These are phyloP conservation scores for Barbatosphaeria neglecta DNA, from an alignment of 495 filamentous ascomycete genomes.

Conservation along the genomic window DNA sequence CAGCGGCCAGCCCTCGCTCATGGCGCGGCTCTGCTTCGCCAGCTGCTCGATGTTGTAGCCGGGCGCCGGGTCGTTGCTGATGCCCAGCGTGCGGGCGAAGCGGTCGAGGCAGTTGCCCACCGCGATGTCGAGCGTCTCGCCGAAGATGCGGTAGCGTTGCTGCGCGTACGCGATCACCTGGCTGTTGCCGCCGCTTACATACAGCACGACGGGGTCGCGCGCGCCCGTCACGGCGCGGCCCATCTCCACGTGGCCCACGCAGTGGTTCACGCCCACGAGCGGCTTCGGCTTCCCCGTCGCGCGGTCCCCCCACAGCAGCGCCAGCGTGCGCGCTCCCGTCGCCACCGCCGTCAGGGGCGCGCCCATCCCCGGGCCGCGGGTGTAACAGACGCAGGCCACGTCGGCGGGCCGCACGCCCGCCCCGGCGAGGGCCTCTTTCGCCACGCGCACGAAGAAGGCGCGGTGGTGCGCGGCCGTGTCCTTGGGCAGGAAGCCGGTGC, in stretches of 20 bases:
- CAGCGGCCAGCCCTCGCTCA: slow-evolving; percentile 38
- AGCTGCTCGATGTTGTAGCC: slow-evolving; percentile 98
- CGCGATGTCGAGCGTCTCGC: slow-evolving; percentile 92
- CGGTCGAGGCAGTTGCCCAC: slow-evolving; percentile 96
- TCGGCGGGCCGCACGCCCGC: slow-evolving; percentile 50
- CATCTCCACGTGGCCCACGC: slow-evolving; percentile 98
- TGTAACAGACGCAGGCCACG: slow-evolving; percentile 90
- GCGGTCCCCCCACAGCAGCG: slow-evolving; percentile 83
- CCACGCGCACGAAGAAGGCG: slow-evolving; percentile 65
- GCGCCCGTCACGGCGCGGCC: slow-evolving; percentile 87
- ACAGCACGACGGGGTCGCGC: slow-evolving; percentile 84
- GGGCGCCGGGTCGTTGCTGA: slow-evolving; percentile 90
- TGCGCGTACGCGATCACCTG: slow-evolving; percentile 96
- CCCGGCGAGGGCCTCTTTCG: slow-evolving; percentile 62
- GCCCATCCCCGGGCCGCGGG: slow-evolving; percentile 91
- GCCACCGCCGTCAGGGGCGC: slow-evolving; percentile 86
- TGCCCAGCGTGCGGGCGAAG: slow-evolving; percentile 80
- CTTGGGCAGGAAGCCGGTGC: slow-evolving; percentile 90
- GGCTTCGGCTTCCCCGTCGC: no score
- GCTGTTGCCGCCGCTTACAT: slow-evolving; percentile 93
- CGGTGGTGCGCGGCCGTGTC: slow-evolving; percentile 92
- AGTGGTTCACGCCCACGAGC: slow-evolving; percentile 91
- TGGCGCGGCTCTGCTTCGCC: slow-evolving; percentile 62
- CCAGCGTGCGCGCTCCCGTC: slow-evolving; percentile 69
- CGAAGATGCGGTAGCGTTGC: slow-evolving; percentile 92